Conservation (phyloP, 257 asterid species). For the Eucommia ulmoides region DNA sequence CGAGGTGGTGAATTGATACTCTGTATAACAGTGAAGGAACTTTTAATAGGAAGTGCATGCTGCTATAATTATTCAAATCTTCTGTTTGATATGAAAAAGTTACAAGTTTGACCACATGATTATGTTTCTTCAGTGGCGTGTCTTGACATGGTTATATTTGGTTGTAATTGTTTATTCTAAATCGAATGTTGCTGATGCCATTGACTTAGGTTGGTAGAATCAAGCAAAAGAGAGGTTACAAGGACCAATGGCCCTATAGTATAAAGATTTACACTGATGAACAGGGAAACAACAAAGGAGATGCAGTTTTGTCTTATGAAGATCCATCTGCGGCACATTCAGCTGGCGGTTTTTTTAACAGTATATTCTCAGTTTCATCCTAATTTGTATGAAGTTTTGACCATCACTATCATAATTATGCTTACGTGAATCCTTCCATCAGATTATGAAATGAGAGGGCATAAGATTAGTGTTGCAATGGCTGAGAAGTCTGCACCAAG, state of each 20-base stretch:
- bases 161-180: no score
- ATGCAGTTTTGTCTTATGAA: slow-evolving; percentile 90
- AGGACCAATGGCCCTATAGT: slow-evolving; percentile 99
- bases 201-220: slow-evolving; percentile 78
- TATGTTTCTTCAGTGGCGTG: no score
- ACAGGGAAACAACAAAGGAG: slow-evolving; percentile 94
- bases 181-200: not conserved
- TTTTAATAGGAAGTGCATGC: no score
- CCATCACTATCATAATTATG: no score
- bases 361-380: slow-evolving; percentile 26
- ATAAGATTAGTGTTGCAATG: slow-evolving; percentile 76
- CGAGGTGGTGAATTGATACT: no score
- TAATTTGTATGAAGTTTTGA: no score
- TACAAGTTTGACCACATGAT: no score
- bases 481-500: slow-evolving; percentile 98
- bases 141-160: no score
- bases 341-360: slow-evolving; percentile 90
- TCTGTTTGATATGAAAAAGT: no score
- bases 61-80: no score
- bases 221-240: slow-evolving; percentile 95
- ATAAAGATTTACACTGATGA: slow-evolving; percentile 91
- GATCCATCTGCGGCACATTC: slow-evolving; percentile 99
- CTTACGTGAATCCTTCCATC: slow-evolving; percentile 12
- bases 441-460: slow-evolving; percentile 80
- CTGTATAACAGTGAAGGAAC: no score